A percentile compares a stretch with the other conserved stretches of the same genome.
Conservation (phyloP, 2,329 filamentous ascomycete species). For the Sordariomycetes sp. region DNA sequence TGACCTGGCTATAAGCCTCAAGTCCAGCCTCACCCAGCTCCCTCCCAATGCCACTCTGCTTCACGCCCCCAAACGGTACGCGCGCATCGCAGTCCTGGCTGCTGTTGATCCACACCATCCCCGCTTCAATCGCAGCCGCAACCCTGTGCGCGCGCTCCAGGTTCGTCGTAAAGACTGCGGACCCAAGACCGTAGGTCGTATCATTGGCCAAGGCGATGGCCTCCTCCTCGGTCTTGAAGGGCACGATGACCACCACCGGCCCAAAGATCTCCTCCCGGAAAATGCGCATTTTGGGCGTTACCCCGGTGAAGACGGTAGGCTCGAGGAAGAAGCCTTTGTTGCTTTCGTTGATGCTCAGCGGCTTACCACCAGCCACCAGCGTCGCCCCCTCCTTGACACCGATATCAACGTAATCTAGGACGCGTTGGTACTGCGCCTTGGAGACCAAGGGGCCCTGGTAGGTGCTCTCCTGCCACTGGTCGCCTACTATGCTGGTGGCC, state of each 20-base stretch:
- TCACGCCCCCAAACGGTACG: conserved; percentile 32
- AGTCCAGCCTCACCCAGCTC: conserved; percentile 33
- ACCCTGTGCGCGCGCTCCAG: conserved; percentile 29
- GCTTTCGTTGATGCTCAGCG: conserved; percentile 15
- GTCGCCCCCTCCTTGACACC: conserved; percentile 51
- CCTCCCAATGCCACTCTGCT: conserved; percentile 48
- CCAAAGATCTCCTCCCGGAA: conserved; percentile 24
- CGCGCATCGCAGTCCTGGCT: conserved; percentile 15
- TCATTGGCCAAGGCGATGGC: conserved; percentile 24
- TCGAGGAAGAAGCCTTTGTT: conserved; percentile 15
- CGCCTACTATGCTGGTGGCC: conserved; percentile 26
- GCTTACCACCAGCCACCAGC: conserved; percentile 8
- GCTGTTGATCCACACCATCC: conserved; percentile 32
- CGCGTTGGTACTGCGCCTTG: conserved; percentile 53
- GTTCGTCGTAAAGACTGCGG: conserved; percentile 46
- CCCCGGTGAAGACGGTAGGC: conserved; percentile 21
- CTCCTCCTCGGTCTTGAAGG: conserved; percentile 20
- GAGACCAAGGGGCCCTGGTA: conserved; percentile 35
- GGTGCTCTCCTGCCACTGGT: conserved; percentile 23
- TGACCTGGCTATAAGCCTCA: conserved; percentile 28
- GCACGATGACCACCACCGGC: conserved; percentile 18
- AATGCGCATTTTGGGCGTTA: conserved; percentile 19
- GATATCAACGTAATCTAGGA: conserved; percentile 54
- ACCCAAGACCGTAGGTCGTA: conserved; percentile 43
- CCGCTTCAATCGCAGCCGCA: conserved; percentile 43